A percentile compares a stretch with the other conserved stretches of the same genome.
Conservation (phyloP, 78 protist species). For the Dictyostelium purpureum region DNA sequence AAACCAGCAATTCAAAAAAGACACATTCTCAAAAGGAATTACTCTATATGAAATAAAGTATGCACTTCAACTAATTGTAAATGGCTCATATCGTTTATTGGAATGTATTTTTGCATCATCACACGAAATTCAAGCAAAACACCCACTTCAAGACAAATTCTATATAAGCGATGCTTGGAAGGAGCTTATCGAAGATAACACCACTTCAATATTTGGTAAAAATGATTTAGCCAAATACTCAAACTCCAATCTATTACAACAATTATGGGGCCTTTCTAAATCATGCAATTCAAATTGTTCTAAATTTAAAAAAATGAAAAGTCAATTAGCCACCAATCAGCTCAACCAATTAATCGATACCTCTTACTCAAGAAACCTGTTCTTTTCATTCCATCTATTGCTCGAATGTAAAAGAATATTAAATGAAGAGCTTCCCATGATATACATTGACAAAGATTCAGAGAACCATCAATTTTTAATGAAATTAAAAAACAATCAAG, state of each 20-base stretch:
- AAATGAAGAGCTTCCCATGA: neutral
- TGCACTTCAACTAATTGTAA: neutral
- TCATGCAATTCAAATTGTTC: neutral
- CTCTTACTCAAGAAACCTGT: neutral
- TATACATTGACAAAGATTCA: neutral
- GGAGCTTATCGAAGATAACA: neutral
- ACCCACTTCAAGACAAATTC: neutral
- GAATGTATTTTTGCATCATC: constrained; percentile 17
- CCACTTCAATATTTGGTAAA: neutral
- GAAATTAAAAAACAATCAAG: neutral
- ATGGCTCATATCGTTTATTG: constrained; percentile 8
- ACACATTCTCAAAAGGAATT: constrained; percentile 20
- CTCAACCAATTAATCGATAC: neutral
- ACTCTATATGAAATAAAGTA: constrained; percentile 30
- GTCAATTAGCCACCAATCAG: neutral
- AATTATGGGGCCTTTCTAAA: constrained; percentile 45
- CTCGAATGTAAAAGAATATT: neutral
- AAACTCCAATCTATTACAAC: constrained; percentile 14
- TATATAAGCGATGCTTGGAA: constrained; percentile 45
- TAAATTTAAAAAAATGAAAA: neutral
- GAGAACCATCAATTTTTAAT: neutral
- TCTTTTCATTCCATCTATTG: neutral
- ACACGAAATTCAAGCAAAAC: neutral
- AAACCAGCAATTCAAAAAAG: neutral
- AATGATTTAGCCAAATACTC: neutral